Percentiles rank a stretch among this genome's conserved stretches.
Conservation (phyloP, 1,284 basidiomycete species). For the Cystobasidiaceae sp. region DNA sequence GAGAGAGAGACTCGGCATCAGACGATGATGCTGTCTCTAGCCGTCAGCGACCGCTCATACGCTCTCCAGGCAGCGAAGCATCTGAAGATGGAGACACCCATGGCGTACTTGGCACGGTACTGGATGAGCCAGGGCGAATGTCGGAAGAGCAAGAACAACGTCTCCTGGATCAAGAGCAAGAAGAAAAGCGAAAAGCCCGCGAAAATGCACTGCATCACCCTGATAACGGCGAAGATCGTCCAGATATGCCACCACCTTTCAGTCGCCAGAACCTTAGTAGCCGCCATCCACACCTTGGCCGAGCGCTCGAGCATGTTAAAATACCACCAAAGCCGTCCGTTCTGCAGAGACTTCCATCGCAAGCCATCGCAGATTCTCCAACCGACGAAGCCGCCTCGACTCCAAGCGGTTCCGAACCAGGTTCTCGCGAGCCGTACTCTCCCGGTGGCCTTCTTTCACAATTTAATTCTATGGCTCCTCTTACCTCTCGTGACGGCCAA, state of each 20-base stretch:
- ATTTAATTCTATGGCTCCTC: slow-evolving; percentile 5
- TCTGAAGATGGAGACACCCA: background rate
- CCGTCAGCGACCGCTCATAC: too few relatives aligned
- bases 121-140: slow-evolving; percentile 10
- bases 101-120: background rate
- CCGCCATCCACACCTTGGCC: background rate
- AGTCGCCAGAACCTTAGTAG: too few relatives aligned
- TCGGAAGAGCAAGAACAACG: background rate
- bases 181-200: background rate
- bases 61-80: too few relatives aligned
- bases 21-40: too few relatives aligned
- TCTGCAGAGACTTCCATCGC: background rate
- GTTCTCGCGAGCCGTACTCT: background rate
- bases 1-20: too few relatives aligned
- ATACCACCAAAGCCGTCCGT: background rate
- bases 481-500: too few relatives aligned
- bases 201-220: too few relatives aligned
- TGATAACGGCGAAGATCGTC: slow-evolving; percentile 9
- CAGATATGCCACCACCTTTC: slow-evolving; percentile 11
- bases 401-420: background rate
- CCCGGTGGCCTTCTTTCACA: slow-evolving; percentile 4
- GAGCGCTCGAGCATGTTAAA: background rate
- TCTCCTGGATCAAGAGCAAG: background rate
- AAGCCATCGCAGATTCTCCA: slow-evolving; percentile 1
- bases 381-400: background rate